Conservation (phyloP, 768 basidiomycete species). For the Hygrophorus russula region DNA sequence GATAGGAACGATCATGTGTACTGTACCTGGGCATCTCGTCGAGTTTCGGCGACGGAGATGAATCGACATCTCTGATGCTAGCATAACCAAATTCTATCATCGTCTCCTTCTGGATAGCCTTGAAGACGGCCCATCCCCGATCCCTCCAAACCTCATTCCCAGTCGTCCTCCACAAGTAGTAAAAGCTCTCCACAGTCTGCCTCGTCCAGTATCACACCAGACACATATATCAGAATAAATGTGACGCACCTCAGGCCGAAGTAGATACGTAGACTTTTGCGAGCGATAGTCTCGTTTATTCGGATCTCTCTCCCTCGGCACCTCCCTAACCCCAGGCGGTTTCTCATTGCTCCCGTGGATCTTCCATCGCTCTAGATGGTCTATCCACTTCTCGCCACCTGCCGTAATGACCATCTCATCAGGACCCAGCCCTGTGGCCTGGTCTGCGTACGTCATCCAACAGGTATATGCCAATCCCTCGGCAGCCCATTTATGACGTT, state of each 20-base stretch:
- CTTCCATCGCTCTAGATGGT: constrained; percentile 32
- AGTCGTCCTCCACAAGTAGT: constrained; percentile 42
- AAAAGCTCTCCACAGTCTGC: constrained; percentile 43
- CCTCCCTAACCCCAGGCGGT: constrained; percentile 22
- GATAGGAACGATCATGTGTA: constrained; percentile 3
- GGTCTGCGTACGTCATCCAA: constrained; percentile 54
- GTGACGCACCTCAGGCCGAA: constrained; percentile 38
- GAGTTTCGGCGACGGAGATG: constrained; percentile 14
- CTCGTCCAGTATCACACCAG: not conserved
- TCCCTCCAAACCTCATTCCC: constrained; percentile 40
- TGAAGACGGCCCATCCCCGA: constrained; percentile 24
- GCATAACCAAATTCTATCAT: constrained; percentile 36
- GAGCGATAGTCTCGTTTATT: constrained; percentile 28
- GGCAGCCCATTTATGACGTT: constrained; percentile 49
- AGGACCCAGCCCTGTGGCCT: constrained; percentile 50
- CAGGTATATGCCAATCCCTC: constrained; percentile 52
- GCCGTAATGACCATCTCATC: constrained; percentile 33
- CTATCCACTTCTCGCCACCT: constrained; percentile 24
- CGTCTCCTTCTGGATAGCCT: constrained; percentile 37
- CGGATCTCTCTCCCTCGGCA: constrained; percentile 9
- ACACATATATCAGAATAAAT: not conserved
- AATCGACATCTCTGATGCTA: constrained; percentile 27
- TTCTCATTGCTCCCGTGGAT: constrained; percentile 19
- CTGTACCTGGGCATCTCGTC: constrained; percentile 46
- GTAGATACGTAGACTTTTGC: constrained; percentile 22